Conservation (phyloP, 2,329 filamentous ascomycete genomes). For the Pestalotiopsis sp. region DNA sequence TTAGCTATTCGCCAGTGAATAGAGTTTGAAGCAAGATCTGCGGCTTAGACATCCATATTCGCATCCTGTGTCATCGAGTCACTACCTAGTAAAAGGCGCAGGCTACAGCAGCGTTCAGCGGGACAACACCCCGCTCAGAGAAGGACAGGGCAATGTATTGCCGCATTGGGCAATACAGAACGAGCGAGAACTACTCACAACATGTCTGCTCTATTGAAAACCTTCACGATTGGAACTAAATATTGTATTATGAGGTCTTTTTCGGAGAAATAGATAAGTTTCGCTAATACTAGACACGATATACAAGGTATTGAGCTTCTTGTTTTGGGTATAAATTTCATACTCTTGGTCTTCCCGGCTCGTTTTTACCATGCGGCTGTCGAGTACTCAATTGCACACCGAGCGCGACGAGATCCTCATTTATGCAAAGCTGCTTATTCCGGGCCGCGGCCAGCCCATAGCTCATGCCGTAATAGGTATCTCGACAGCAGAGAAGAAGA, state of each 20-base stretch:
- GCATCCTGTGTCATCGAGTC: no score
- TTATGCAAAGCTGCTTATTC: conserved; percentile 40
- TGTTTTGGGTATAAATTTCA: background rate
- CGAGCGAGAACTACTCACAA: background rate
- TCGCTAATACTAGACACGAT: background rate
- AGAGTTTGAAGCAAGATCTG: no score
- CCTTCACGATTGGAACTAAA: background rate
- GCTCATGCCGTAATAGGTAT: conserved; percentile 40
- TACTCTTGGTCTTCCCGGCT: background rate
- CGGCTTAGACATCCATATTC: no score
- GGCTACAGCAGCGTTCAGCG: no score
- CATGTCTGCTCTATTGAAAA: background rate
- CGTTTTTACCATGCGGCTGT: background rate
- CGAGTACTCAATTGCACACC: background rate
- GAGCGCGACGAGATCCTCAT: background rate
- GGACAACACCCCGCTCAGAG: no score
- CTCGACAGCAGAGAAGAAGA: conserved; percentile 37
- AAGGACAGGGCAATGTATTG: background rate
- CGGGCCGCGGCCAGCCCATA: conserved; percentile 46
- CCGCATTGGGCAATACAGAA: background rate
- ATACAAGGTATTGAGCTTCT: background rate
- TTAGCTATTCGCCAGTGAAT: no score
- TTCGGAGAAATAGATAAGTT: no score
- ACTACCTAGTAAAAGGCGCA: no score
- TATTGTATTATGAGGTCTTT: no score